Evolutionary conservation across 768 basidiomycete species (phyloP), one percentile per base, ranked within the genome.

Genomic region (Gautieria morchelliformis): DNA sequence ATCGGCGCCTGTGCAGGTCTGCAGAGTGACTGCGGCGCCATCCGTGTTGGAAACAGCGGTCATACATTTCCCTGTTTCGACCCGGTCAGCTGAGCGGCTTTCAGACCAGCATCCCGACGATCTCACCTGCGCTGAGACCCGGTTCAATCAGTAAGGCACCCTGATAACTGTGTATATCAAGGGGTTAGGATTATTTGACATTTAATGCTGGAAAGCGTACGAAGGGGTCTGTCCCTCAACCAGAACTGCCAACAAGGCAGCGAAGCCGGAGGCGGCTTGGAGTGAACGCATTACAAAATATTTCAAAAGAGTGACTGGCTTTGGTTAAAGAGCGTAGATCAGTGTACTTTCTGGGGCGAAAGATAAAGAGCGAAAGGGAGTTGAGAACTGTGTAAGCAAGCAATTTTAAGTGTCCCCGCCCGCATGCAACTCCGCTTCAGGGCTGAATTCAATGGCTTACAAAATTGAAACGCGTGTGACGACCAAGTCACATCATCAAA

Each of bases 1-100:
- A n/a, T 65, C 64, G 20, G 71, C 64, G 20, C 74, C 74, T 11
- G 71, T 74, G 65, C 80, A 82, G 6, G 71, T 59, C 62, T 76
- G 71, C 48, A 81, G 68, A 8, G 73, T 76, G 57, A 81, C 76
- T 20, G 64, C 42, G 9, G 80, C 77, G 39, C 77, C 78, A 61
- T 80, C 71, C 9, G 67, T 63, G 65, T 80, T 76, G 10, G 75
- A 75, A 0, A 75, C 69, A 4, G 78, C 79, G 17, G 78, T 79
- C 53, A 82, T 59, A 62, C 80, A 82, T 67, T 78, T 76, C 10
- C 67, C 80, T 79, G 27, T 42, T 42, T 40, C 8, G 33, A 7
- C n/a, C 35, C 11, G 20, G 19, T 32, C 11, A 4, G 35, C 9
- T 58, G 19, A 58, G 22, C 32, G 48, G 35, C 1, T 40, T 33